Evolutionary conservation across 768 basidiomycete genomes (phyloP).

Genomic region (Paxillus ammoniavirescens): DNA sequence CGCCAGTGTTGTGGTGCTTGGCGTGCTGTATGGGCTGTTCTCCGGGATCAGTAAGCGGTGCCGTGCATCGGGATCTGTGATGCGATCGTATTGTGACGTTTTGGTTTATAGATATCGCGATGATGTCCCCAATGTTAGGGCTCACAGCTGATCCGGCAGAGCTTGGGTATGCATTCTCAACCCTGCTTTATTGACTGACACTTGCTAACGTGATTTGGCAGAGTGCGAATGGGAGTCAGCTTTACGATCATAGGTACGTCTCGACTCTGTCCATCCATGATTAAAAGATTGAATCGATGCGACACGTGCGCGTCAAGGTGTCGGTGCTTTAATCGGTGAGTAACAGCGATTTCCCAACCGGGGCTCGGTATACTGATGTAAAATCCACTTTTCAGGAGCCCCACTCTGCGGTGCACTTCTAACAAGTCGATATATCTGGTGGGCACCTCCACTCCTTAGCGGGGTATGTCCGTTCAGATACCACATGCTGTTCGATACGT

Average conservation of each 20-base stretch:
- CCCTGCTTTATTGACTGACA: conserved; percentile 2
- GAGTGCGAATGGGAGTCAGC: conserved; percentile 45
- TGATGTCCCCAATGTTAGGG: conserved; percentile 44
- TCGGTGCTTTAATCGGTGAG: conserved; percentile 23
- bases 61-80: neutral
- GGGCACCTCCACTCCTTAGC: conserved; percentile 53
- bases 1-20: conserved; percentile 40
- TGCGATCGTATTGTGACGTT: neutral
- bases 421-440: conserved; percentile 50
- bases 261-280: neutral
- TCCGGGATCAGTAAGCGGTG: conserved; percentile 40
- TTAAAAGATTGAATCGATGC: too few species aligned
- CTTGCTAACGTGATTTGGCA: conserved; percentile 1
- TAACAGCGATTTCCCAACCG: neutral
- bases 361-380: too few species aligned
- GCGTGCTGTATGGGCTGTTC: conserved; percentile 48
- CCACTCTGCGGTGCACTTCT: conserved; percentile 59
- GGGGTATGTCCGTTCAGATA: conserved; percentile 29
- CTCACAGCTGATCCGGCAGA: conserved; percentile 48
- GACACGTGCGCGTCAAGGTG: conserved; percentile 9
- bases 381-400: conserved; percentile 38
- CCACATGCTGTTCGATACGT: too few species aligned
- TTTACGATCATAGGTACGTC: conserved; percentile 41
- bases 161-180: conserved; percentile 40
- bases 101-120: conserved; percentile 30